These are phyloP conservation scores for Scleroderma bovista DNA, from an alignment of 768 basidiomycete genomes.

Conservation along the genomic window DNA sequence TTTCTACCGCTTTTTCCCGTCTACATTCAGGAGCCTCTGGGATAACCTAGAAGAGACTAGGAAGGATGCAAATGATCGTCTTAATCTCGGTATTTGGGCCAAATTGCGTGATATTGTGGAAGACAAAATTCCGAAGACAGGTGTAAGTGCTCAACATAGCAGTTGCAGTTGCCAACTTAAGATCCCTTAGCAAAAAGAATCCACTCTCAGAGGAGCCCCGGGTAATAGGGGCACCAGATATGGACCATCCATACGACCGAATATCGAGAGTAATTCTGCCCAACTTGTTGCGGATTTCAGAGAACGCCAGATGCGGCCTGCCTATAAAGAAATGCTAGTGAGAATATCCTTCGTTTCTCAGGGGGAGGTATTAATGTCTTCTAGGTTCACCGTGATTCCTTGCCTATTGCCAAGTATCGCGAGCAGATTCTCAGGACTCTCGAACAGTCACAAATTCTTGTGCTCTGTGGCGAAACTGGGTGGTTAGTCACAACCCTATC, in stretches of 20 bases:
- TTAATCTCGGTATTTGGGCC: slow-evolving; percentile 68
- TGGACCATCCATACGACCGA: slow-evolving; percentile 4
- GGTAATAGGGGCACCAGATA: slow-evolving; percentile 14
- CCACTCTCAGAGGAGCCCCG: slow-evolving; percentile 12
- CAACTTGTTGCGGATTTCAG: slow-evolving; percentile 55
- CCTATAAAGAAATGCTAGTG: slow-evolving; percentile 89
- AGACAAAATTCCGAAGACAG: slow-evolving; percentile 38
- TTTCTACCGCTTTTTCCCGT: slow-evolving; percentile 76
- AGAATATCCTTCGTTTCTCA: slow-evolving; percentile 23
- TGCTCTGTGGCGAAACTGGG: slow-evolving; percentile 80
- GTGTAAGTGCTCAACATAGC: background rate
- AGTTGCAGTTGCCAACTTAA: background rate
- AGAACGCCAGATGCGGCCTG: slow-evolving; percentile 51
- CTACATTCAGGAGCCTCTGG: slow-evolving; percentile 86
- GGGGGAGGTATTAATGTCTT: background rate
- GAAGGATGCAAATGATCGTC: slow-evolving; percentile 52
- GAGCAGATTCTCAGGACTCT: slow-evolving; percentile 64
- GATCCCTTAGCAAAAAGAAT: slow-evolving; percentile 13
- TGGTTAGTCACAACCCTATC: slow-evolving; percentile 50
- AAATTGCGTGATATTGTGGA: slow-evolving; percentile 60
- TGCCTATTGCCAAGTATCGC: slow-evolving; percentile 87
- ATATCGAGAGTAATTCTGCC: slow-evolving; percentile 31
- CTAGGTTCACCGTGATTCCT: slow-evolving; percentile 64
- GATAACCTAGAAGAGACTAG: slow-evolving; percentile 72
- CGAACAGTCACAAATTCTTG: slow-evolving; percentile 74